Base-by-base conservation (phyloP, 129 eudicot species). In the Tanacetum coccineum region DNA sequence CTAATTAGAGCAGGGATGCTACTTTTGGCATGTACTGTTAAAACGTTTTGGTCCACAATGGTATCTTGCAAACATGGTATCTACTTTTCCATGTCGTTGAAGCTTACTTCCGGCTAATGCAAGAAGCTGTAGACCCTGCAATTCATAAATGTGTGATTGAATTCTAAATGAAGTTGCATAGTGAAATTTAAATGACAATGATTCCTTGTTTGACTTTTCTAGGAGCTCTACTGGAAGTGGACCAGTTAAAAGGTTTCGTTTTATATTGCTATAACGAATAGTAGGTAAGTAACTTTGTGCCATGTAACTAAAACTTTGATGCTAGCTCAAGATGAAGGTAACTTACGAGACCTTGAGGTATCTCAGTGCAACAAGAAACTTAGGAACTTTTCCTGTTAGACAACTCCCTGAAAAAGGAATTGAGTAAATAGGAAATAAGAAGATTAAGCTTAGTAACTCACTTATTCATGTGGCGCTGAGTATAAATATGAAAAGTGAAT, bases 351-450 rank as follows among this genome's bases (percentile, higher is more conserved):
- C 70, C 39, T 61, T 68, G 46, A 85, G 48, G 28, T 46, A 77
- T 17, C 42, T 30, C 54, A 82, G 48, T 39, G 57, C 76, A 14
- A 78, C 54, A 3, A 85, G 79, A 78, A 73, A 82, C 25, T 66
- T 74, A 12, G 93, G 87, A 49, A 85, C 67, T 25, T 26, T 49
- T 58, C 92, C 85, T 85, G 62, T 76, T 68, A 4, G 87, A 80
- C 69, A 82, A 54, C 68, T 82, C 84, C 85, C 83, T 77, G 78
- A 81, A 71, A 71, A 53, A 30, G 14, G 6, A 30, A 47, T n/a
- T 1, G 40, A 20, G 40, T 56, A 2, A 51, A 42, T 44, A 53
- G 26, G 9, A 52, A 9, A 52, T n/a, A n/a, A n/a, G n/a, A n/a
- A n/a, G n/a, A n/a, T n/a, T n/a, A n/a, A n/a, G n/a, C n/a, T n/a